These are phyloP conservation scores for Neurospora discreta DNA, from an alignment of 495 filamentous ascomycete genomes.

Conservation along the genomic window DNA sequence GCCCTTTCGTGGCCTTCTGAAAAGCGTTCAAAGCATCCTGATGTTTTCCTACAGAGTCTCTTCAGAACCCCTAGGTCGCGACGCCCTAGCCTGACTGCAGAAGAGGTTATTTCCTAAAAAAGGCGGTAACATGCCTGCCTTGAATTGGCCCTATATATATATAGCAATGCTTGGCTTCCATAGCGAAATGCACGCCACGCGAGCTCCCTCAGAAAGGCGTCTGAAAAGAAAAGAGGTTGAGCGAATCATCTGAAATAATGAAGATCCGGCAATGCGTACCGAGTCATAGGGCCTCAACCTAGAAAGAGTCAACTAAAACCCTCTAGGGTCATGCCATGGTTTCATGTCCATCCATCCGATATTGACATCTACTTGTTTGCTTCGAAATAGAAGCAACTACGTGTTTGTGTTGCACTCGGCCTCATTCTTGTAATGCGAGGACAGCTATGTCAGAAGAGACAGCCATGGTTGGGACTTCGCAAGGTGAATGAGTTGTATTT, in stretches of 20 bases:
- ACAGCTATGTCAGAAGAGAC: background rate
- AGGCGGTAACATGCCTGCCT: background rate
- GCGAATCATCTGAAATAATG: background rate
- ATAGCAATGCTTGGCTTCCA: background rate
- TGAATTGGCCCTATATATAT: background rate
- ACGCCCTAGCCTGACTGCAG: background rate
- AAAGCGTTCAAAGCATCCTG: too few relatives aligned
- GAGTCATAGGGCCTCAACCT: background rate
- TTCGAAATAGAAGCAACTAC: background rate
- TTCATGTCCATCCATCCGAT: background rate
- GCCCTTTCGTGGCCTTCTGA: background rate
- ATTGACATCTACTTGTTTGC: background rate
- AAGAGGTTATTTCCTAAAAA: background rate
- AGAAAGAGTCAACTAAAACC: background rate
- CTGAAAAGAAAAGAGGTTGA: background rate
- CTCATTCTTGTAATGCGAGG: background rate
- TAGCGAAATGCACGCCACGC: background rate
- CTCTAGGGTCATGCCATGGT: background rate
- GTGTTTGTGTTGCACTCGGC: background rate
- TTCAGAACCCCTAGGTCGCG: background rate
- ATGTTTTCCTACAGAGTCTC: background rate
- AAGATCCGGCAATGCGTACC: background rate
- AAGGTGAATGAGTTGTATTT: background rate
- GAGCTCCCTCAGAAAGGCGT: background rate
- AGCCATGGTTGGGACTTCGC: background rate